Evolutionary conservation across 1,139 yeast genomes (phyloP), one percentile per base, ranked within the genome.

Genomic region (Suhomyces anneliseae): DNA sequence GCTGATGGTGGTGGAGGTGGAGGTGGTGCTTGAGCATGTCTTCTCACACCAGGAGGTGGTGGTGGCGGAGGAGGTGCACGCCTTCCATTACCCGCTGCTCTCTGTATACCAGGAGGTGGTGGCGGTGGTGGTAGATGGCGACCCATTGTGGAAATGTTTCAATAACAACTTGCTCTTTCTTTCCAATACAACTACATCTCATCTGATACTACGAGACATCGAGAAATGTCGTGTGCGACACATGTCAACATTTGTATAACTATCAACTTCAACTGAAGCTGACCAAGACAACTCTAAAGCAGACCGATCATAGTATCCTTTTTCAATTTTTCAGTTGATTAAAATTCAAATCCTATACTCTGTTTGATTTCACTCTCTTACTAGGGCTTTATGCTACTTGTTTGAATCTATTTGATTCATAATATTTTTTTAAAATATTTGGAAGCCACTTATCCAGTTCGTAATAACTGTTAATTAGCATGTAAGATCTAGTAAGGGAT

Each of bases 121-220:
- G 69, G 69, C 3, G 70, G 70, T 10, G 69, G 69, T 7, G 68
- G 69, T 48, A 61, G 53, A 42, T 62, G 58, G 29, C 63, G 61
- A 38, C 63, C 68, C 69, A 65, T 64, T 35, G 27, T 38, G 12
- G 12, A 7, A n/a, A 11, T 14, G 24, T 19, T 29, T 29, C 32
- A 29, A 29, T 29, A 4, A 29, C 32, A 9, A 11, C n/a, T 29
- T 9, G 32, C 4, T 9, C 11, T 29, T 29, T 11, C n/a, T 29
- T 9, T 29, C 24, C 24, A 19, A 19, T 14, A 14, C 9, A 29
- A 8, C 10, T 34, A n/a, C 47, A 40, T 36, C 47, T 44, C 44
- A 40, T 40, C 44, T 11, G 32, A 3, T 36, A 15, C 24, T 19
- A 29, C 4, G 24, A 29, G 36, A 12, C 36, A 34, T 34, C 36